Conservation (phyloP, 2,329 filamentous ascomycete genomes). For the Cladorrhinum sp. region DNA sequence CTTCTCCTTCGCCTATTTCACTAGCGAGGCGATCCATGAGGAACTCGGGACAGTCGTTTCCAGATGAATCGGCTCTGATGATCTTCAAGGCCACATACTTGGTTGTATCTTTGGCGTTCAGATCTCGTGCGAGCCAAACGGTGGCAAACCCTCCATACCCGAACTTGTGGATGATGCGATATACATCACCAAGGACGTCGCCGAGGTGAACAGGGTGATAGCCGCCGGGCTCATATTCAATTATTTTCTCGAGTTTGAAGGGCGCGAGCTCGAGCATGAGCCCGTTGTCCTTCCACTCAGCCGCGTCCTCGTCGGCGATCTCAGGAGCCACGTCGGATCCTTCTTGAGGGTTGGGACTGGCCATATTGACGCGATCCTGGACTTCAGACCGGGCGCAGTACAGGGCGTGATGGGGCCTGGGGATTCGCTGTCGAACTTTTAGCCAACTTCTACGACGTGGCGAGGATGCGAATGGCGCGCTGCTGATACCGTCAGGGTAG, state of each 20-base stretch:
- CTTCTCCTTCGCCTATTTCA: background rate
- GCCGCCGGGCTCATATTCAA: conserved; percentile 35
- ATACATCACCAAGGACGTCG: conserved; percentile 38
- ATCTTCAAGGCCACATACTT: conserved; percentile 35
- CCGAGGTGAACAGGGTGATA: conserved; percentile 42
- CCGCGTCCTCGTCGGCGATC: no score
- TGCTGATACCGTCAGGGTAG: no score
- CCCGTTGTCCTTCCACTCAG: background rate
- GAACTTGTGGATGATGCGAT: conserved; percentile 41
- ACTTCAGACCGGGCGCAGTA: no score
- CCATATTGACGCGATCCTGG: no score
- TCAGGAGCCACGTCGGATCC: no score
- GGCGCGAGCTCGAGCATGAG: background rate
- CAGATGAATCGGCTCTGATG: conserved; percentile 28
- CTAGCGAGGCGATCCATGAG: conserved; percentile 17
- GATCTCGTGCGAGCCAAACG: conserved; percentile 40
- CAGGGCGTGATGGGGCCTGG: no score
- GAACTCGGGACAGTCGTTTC: conserved; percentile 23
- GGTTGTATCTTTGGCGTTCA: background rate
- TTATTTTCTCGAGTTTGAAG: conserved; percentile 9
- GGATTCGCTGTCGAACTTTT: no score
- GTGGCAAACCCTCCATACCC: conserved; percentile 42
- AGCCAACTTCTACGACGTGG: no score
- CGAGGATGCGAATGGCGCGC: no score
- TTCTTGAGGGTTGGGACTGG: no score